Conservation (phyloP, 208 protist species). For the Leishmania gerbilli region DNA sequence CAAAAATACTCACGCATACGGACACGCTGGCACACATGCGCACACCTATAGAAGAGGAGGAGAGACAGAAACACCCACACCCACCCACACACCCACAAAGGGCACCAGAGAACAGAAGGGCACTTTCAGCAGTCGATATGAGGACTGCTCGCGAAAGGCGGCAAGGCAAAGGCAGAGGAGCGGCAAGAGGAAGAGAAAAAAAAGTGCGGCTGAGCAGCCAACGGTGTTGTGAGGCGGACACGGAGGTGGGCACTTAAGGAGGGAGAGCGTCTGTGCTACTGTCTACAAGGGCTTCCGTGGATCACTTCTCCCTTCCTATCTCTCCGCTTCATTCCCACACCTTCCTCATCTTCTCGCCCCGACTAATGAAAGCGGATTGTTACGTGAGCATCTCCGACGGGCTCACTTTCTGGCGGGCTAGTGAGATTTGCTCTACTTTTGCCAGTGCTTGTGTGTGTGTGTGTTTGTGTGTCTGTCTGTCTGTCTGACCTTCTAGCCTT, state of each 20-base stretch:
- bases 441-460: slow-evolving; percentile 9
- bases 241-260: background rate
- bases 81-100: too few species aligned
- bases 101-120: too few species aligned
- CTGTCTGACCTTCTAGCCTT: background rate
- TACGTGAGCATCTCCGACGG: background rate
- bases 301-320: background rate
- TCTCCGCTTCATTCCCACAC: background rate
- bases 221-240: background rate
- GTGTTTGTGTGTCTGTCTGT: slow-evolving; percentile 7
- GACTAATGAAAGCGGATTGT: background rate
- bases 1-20: background rate
- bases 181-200: background rate
- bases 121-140: background rate
- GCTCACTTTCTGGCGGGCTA: background rate
- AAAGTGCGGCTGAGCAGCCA: background rate
- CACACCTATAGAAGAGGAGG: too few species aligned
- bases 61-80: too few species aligned
- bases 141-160: background rate
- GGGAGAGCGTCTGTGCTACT: background rate
- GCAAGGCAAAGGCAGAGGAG: background rate
- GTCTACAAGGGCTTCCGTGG: background rate
- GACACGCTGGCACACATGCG: background rate
- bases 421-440: background rate
- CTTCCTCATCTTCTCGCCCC: background rate